Percentiles rank a stretch among this genome's conserved stretches.
These are phyloP conservation scores for Lactarius hatsudake DNA, from an alignment of 768 basidiomycete species.

Conservation along the genomic window DNA sequence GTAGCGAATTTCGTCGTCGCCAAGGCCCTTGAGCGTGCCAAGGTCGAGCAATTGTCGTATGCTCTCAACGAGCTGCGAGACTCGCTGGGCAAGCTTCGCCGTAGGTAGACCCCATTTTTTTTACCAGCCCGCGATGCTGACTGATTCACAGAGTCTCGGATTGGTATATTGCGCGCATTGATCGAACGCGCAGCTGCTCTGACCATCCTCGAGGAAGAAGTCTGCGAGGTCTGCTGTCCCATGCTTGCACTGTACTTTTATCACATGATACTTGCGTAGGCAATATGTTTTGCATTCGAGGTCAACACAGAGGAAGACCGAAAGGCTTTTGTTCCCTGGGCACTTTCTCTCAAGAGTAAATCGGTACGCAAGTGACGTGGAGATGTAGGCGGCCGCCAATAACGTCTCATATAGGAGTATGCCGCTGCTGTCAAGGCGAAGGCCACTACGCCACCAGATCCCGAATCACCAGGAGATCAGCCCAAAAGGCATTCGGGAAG, in stretches of 20 bases:
- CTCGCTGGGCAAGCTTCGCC: constrained; percentile 60
- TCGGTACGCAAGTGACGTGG: constrained; percentile 9
- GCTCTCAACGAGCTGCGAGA: constrained; percentile 59
- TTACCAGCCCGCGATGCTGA: constrained; percentile 1
- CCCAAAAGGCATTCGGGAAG: constrained; percentile 27
- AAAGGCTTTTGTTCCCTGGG: constrained; percentile 21
- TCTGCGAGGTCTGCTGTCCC: constrained; percentile 23
- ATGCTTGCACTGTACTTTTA: neutral
- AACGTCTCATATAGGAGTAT: constrained; percentile 28
- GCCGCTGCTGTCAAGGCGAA: constrained; percentile 22
- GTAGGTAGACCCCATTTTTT: constrained; percentile 47
- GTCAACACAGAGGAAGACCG: constrained; percentile 21
- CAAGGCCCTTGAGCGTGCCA: constrained; percentile 64
- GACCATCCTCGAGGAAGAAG: constrained; percentile 17
- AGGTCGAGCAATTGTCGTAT: constrained; percentile 51
- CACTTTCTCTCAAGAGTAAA: constrained; percentile 18
- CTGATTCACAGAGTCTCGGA: constrained; percentile 61
- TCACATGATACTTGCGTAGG: constrained; percentile 29
- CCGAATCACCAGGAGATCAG: constrained; percentile 21
- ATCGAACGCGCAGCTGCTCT: constrained; percentile 58
- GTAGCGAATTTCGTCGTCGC: constrained; percentile 94
- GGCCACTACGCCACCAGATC: neutral
- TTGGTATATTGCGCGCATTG: constrained; percentile 73
- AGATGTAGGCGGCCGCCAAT: neutral
- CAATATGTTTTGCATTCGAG: constrained; percentile 22